phyloP scores from a whole-genome alignment of 352 stramenopile species.

The Elongisporangium prolatum region DNA sequence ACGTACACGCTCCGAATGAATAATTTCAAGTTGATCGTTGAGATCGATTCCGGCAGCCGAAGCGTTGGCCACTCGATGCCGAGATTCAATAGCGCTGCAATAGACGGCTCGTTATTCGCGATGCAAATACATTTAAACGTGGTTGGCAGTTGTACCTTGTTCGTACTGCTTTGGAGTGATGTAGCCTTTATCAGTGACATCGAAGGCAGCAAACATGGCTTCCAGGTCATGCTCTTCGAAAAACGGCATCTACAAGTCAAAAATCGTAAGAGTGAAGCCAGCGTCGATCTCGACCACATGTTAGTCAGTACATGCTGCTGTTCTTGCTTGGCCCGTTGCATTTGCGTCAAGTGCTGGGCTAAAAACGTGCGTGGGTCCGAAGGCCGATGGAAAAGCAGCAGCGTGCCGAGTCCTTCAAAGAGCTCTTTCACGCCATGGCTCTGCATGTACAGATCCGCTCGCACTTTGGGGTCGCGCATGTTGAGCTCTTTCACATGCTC shows the following conservation, averaged over 20 bases:
- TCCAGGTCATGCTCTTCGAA: conserved; percentile 70
- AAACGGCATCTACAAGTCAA: conserved; percentile 37
- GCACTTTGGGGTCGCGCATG: conserved; percentile 62
- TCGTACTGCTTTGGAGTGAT: conserved; percentile 67
- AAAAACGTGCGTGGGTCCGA: conserved; percentile 58
- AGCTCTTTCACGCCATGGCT: conserved; percentile 65
- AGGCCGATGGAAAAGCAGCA: conserved; percentile 63
- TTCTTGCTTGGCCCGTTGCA: conserved; percentile 50
- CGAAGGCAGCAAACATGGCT: conserved; percentile 72
- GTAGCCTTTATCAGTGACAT: conserved; percentile 60
- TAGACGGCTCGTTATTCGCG: no score
- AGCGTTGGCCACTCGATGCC: conserved; percentile 65
- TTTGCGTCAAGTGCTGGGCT: conserved; percentile 44
- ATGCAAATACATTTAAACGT: no score
- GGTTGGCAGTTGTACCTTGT: no score
- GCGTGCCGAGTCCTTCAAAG: conserved; percentile 54
- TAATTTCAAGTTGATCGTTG: conserved; percentile 44
- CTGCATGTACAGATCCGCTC: conserved; percentile 56
- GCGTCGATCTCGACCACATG: background rate
- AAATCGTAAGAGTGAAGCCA: background rate
- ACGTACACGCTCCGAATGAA: conserved; percentile 72
- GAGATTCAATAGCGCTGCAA: conserved; percentile 44
- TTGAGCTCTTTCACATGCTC: conserved; percentile 20
- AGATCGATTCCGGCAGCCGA: conserved; percentile 55
- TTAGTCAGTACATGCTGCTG: conserved; percentile 34